Conservation (phyloP, 441 rosid genomes). For the Erysimum cheiri region DNA sequence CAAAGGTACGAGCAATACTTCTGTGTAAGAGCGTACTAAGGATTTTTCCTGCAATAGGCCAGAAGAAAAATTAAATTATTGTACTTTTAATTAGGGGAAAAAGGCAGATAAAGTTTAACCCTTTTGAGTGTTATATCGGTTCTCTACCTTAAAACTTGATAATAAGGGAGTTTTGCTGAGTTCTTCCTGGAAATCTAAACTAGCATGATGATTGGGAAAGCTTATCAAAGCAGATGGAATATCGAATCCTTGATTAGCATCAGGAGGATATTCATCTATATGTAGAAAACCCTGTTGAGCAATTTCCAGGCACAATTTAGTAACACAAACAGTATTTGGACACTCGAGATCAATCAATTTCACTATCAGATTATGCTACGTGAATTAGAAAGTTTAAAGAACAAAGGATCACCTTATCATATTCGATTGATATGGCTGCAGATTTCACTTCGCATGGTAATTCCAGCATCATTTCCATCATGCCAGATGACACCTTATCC, state of each 20-base stretch:
- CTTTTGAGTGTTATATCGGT: background rate
- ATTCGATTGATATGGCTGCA: conserved; percentile 78
- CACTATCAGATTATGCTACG: conserved; percentile 2
- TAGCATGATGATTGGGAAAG: conserved; percentile 66
- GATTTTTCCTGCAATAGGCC: conserved; percentile 66
- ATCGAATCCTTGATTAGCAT: conserved; percentile 98
- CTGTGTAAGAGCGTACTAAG: conserved; percentile 75
- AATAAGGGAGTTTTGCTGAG: conserved; percentile 53
- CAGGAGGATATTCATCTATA: conserved; percentile 95
- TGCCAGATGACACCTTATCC: conserved; percentile 91
- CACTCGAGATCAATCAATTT: background rate
- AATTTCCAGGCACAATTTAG: conserved; percentile 37
- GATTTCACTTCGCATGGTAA: conserved; percentile 77
- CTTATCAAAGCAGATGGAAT: conserved; percentile 90
- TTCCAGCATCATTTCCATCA: conserved; percentile 87
- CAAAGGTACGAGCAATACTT: conserved; percentile 88
- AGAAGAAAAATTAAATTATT: conserved; percentile 26
- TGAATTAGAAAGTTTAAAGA: background rate
- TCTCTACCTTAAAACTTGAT: conserved; percentile 66
- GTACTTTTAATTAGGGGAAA: background rate
- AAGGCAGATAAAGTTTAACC: background rate
- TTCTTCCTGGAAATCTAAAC: conserved; percentile 52
- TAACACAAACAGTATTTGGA: background rate
- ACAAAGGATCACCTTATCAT: conserved; percentile 74
- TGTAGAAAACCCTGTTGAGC: conserved; percentile 80